Evolutionary conservation across 768 basidiomycete species (phyloP), one percentile per base, ranked within the genome.

Genomic region (Podaxis mareebaensis): DNA sequence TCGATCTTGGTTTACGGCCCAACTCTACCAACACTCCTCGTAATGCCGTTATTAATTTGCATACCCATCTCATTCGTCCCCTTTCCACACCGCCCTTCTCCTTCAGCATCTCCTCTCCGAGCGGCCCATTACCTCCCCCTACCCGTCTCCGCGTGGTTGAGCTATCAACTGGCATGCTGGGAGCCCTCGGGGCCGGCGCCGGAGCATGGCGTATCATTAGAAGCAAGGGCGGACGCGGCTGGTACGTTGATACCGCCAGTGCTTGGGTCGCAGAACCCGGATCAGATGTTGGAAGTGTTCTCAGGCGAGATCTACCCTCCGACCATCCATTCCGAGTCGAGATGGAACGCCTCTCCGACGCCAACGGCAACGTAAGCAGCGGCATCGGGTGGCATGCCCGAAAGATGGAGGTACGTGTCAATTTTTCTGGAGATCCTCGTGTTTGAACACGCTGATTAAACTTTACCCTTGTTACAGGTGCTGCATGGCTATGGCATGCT

Each of bases 311-410:
- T 67, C 74, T 95, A 8, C 74, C 78, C 4, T 70, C 72, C 15
- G 79, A 78, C 3, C 90, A 96, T 73, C 86, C 89, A 2, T 84
- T 90, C 74, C 79, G 95, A 55, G 71, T 75, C 28, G 91, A 92
- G 71, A 79, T 96, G 72, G 84, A 86, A 66, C 81, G 83, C 58
- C 77, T 97, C 22, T 87, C 92, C 10, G 81, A 88, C 62, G 88
- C 91, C 4, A 92, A 93, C 66, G 93, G 95, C 8, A 92, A 93
- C 69, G 93, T 96, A n/a, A 90, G 83, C 72, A 93, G 90, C 69
- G 91, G 90, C 3, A 85, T 96, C 4, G 96, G 96, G 0, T 99
- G 96, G 95, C 95, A 97, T 76, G 88, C 92, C 22, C 79, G 96
- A 63, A 99, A 99, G 78, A 95, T 97, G 93, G 95, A 97, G 85